phyloP scores from a whole-genome alignment of 2,329 filamentous ascomycete genomes.

The Diplocarpon rosae region DNA sequence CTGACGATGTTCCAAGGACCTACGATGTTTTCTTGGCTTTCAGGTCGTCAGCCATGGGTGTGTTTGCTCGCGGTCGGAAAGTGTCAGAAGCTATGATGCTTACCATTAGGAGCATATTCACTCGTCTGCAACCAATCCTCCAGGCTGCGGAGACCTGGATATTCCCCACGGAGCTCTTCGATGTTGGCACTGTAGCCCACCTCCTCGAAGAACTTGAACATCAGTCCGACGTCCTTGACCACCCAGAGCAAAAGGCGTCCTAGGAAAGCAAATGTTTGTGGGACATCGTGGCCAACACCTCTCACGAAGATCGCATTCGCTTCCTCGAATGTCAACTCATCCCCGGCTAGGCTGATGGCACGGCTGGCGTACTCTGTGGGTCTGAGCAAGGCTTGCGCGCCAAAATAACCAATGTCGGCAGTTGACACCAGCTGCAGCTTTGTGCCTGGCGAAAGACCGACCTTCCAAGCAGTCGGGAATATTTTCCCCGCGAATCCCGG shows the following conservation, averaged over 20 bases:
- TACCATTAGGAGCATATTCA: too few species aligned
- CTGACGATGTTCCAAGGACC: too few species aligned
- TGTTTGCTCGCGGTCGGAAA: too few species aligned
- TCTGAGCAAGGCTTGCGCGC: constrained; percentile 32
- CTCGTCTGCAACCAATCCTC: too few species aligned
- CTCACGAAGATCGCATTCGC: constrained; percentile 25
- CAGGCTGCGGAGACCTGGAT: too few species aligned
- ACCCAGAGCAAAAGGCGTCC: constrained; percentile 16
- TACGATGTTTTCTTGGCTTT: too few species aligned
- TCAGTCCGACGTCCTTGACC: constrained; percentile 20
- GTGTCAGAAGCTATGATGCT: too few species aligned
- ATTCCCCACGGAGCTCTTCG: constrained; percentile 25
- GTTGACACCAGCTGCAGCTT: constrained; percentile 33
- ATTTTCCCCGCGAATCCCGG: constrained; percentile 19
- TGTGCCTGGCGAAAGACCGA: constrained; percentile 22
- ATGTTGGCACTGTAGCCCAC: constrained; percentile 28
- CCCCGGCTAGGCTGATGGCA: constrained; percentile 34
- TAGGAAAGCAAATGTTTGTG: constrained; percentile 22
- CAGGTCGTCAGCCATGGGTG: too few species aligned
- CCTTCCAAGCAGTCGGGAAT: constrained; percentile 26
- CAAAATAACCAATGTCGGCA: constrained; percentile 36
- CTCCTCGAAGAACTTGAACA: constrained; percentile 25
- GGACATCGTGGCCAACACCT: constrained; percentile 21
- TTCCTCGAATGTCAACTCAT: constrained; percentile 32
- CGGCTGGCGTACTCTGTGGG: constrained; percentile 29